Evolutionary conservation across 352 stramenopile species (phyloP).

Genomic region (Phytopythium kandeliae): DNA sequence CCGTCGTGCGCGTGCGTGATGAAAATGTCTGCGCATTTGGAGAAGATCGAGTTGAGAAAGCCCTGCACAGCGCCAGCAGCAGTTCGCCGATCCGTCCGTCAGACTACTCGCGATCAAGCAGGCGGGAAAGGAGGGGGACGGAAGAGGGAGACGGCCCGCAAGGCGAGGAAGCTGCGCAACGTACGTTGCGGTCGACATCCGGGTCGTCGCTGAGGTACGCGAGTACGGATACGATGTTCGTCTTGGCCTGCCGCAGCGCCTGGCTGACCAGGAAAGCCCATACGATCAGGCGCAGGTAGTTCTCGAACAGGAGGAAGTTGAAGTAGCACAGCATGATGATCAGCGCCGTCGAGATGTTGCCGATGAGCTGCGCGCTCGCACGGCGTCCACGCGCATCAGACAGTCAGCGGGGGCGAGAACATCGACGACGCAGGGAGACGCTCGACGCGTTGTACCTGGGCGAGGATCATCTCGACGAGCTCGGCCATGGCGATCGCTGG

Average conservation of each 20-base stretch:
- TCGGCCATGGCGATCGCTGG: conserved; percentile 42
- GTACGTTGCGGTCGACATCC: conserved; percentile 66
- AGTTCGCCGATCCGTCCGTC: no score
- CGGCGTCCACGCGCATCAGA: neutral
- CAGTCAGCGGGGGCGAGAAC: neutral
- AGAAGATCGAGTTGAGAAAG: conserved; percentile 75
- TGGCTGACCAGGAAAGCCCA: conserved; percentile 86
- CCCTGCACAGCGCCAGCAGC: conserved; percentile 26
- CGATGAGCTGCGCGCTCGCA: conserved; percentile 48
- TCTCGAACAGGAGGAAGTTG: conserved; percentile 88
- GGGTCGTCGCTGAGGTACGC: conserved; percentile 80
- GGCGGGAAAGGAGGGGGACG: no score
- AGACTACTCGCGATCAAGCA: no score
- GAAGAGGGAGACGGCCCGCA: no score
- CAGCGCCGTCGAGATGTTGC: conserved; percentile 83
- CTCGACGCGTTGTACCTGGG: conserved; percentile 37
- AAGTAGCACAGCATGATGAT: conserved; percentile 87
- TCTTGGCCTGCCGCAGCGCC: conserved; percentile 80
- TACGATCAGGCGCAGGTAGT: conserved; percentile 83
- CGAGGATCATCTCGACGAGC: conserved; percentile 81
- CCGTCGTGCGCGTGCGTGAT: conserved; percentile 64
- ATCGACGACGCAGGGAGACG: no score
- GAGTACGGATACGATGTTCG: conserved; percentile 76
- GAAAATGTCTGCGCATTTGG: conserved; percentile 74
- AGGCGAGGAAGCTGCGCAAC: no score